phyloP scores from a whole-genome alignment of 495 filamentous ascomycete genomes.

The Evansstolkia leycettana region DNA sequence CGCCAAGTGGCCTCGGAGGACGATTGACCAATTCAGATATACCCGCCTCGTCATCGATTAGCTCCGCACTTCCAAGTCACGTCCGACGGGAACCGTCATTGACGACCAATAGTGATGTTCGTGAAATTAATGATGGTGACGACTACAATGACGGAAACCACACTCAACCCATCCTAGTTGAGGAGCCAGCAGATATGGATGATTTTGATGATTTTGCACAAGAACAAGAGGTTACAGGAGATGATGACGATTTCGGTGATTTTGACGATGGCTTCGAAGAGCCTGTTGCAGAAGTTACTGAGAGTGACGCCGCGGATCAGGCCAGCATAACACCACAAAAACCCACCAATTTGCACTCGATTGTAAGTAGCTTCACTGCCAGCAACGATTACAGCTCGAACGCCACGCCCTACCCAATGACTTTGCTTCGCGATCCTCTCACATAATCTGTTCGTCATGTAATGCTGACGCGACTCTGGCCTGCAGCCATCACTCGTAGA shows the following conservation, averaged over 20 bases:
- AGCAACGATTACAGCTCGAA: background rate
- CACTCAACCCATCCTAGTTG: conserved; percentile 3
- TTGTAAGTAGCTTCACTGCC: conserved; percentile 32
- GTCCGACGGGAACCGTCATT: conserved; percentile 10
- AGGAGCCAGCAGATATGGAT: conserved; percentile 39
- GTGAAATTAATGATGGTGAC: conserved; percentile 13
- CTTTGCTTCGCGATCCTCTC: background rate
- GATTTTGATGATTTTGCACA: conserved; percentile 97
- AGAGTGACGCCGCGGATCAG: conserved; percentile 15
- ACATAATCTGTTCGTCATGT: background rate
- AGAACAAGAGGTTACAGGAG: conserved; percentile 49
- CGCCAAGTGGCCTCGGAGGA: conserved; percentile 25
- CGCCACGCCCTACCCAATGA: background rate
- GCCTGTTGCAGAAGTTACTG: conserved; percentile 34
- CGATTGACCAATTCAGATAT: conserved; percentile 48
- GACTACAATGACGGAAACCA: conserved; percentile 27
- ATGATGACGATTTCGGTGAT: conserved; percentile 70
- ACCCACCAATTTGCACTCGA: conserved; percentile 27
- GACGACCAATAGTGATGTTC: conserved; percentile 3
- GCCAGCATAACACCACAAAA: conserved; percentile 19
- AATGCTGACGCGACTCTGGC: background rate
- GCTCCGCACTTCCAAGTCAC: conserved; percentile 19
- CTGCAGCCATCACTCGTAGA: conserved; percentile 58
- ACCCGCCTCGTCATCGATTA: conserved; percentile 28
- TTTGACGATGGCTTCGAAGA: conserved; percentile 82